Evolutionary conservation across 805 yeast species (phyloP).

Genomic region (Saccharomyces paradoxus): DNA sequence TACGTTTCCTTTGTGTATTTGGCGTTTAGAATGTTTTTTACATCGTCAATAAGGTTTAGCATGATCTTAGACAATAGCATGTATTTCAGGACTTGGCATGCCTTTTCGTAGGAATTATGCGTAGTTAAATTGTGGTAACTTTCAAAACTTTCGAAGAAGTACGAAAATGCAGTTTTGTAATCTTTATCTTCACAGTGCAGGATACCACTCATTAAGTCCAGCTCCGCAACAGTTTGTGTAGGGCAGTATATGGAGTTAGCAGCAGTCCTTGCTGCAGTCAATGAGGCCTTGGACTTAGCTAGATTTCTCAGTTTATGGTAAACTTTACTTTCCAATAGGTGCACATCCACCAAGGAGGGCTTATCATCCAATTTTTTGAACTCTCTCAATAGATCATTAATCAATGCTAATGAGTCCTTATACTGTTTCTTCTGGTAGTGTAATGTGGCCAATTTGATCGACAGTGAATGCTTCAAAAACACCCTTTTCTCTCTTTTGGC

Average conservation of each 20-base stretch:
- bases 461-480: conserved; percentile 81
- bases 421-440: conserved; percentile 58
- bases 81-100: conserved; percentile 78
- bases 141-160: conserved; percentile 91
- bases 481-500: conserved; percentile 74
- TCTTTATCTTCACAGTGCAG: conserved; percentile 95
- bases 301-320: conserved; percentile 86
- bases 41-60: conserved; percentile 81
- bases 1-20: conserved; percentile 61
- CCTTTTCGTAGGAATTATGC: conserved; percentile 49
- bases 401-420: conserved; percentile 63
- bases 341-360: conserved; percentile 90
- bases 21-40: conserved; percentile 65
- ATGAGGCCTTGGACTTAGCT: conserved; percentile 83
- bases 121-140: conserved; percentile 53
- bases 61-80: conserved; percentile 89
- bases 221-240: conserved; percentile 84
- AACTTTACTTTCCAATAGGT: conserved; percentile 79
- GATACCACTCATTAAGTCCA: conserved; percentile 91
- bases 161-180: conserved; percentile 90
- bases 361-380: conserved; percentile 93
- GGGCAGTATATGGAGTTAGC: conserved; percentile 97
- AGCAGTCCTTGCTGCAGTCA: conserved; percentile 91
- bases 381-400: conserved; percentile 66
- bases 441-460: conserved; percentile 71